Percentiles rank a stretch among this genome's conserved stretches.
phyloP scores from a whole-genome alignment of 1,139 yeast genomes.

The Scheffersomyces lignicola region DNA sequence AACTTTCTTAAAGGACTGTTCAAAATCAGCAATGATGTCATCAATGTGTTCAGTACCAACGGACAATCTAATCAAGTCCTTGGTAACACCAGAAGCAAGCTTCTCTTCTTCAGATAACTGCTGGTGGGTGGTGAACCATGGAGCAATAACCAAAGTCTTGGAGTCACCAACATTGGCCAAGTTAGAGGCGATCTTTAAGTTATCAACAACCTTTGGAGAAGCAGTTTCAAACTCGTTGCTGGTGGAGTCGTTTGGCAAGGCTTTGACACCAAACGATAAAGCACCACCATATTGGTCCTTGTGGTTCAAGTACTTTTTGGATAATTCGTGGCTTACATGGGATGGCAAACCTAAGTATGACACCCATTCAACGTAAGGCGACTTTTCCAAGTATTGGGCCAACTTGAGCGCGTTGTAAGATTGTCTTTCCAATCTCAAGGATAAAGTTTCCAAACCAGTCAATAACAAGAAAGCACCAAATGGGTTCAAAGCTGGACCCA shows the following conservation, averaged over 20 bases:
- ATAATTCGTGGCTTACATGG: slow-evolving; percentile 79
- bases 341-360: slow-evolving; percentile 87
- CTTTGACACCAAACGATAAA: slow-evolving; percentile 84
- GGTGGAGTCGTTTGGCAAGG: slow-evolving; percentile 41
- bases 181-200: slow-evolving; percentile 79
- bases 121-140: slow-evolving; percentile 93
- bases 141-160: slow-evolving; percentile 92
- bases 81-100: slow-evolving; percentile 77
- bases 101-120: slow-evolving; percentile 85
- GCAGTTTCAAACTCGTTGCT: slow-evolving; percentile 65
- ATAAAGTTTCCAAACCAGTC: slow-evolving; percentile 92
- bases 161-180: slow-evolving; percentile 97
- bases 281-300: slow-evolving; percentile 81
- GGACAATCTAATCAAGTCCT: slow-evolving; percentile 83
- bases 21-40: slow-evolving; percentile 84
- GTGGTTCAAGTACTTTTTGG: slow-evolving; percentile 70
- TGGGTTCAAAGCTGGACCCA: slow-evolving; percentile 89
- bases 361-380: slow-evolving; percentile 80
- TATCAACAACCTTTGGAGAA: slow-evolving; percentile 81
- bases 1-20: slow-evolving; percentile 69
- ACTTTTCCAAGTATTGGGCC: slow-evolving; percentile 72
- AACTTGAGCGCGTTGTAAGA: slow-evolving; percentile 79
- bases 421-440: slow-evolving; percentile 92
- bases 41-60: slow-evolving; percentile 90
- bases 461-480: slow-evolving; percentile 81